Base-by-base conservation (phyloP, 2,329 filamentous ascomycete species). In the Clonostachys sp. region DNA sequence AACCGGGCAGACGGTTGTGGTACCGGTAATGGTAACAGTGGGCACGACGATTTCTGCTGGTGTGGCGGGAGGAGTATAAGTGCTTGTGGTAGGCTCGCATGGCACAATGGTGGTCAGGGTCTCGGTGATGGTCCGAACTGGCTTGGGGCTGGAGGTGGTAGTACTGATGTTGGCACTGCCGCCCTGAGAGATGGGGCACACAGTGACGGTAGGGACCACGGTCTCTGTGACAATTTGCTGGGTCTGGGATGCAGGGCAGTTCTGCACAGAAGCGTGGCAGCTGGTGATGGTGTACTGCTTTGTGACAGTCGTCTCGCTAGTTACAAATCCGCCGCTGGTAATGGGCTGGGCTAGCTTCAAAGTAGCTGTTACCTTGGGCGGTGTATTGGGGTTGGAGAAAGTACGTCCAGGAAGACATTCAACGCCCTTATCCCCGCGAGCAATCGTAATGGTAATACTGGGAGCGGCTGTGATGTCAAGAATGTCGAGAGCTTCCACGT, bases 241-340 rank as follows among this genome's bases (percentile, higher is more conserved):
- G 57, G 57, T 62, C 75, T 63, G 65, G 16, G 58, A 56, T 38
- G 63, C 59, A 20, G 67, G 67, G 58, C 68, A 71, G 63, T 71
- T 70, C 50, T 64, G 50, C 16, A 66, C 64, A 5, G 59, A 57
- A 38, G 60, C 62, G 45, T 61, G 64, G 48, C 68, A 71, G 47
- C 57, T 59, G 18, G 67, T 71, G 34, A 70, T 50, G 24, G 60
- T 61, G 53, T 59, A 61, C 16, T 50, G 49, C n/a, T 54, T 53
- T 30, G 60, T 60, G 20, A 53, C 53, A 9, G 42, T 53, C 6
- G 55, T 35, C n/a, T 58, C 60, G 50, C 53, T 54, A 45, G 55
- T 57, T 33, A 54, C 48, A 33, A 54, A 36, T 33, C 40, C 44
- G 33, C 40, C 49, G 36, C 55, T 51, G 6, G 45, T 48, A 44